phyloP scores from a whole-genome alignment of 371 early-diverging fungal genomes.

The Haplosporangium sp. region DNA sequence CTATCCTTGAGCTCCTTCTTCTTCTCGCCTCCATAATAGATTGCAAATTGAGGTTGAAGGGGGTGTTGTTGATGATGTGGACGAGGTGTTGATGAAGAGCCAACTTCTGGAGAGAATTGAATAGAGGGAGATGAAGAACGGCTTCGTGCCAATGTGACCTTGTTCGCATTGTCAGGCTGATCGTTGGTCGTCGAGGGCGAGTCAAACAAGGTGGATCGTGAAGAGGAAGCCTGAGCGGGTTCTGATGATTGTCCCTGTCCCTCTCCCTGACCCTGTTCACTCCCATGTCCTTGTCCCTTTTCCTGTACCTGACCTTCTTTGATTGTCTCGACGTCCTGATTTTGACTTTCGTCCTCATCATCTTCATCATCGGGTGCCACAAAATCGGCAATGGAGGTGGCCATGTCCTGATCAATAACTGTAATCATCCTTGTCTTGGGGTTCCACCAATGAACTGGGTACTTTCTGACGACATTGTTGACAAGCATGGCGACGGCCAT shows the following conservation, averaged over 20 bases:
- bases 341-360: not conserved
- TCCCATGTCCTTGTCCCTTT: not conserved
- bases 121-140: not conserved
- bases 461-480: slow-evolving; percentile 75
- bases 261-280: not conserved
- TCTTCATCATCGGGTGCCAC: slow-evolving; percentile 11
- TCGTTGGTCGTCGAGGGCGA: not conserved
- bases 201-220: not conserved
- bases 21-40: slow-evolving; percentile 43
- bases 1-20: slow-evolving; percentile 24
- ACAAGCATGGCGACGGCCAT: slow-evolving; percentile 69
- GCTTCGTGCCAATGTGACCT: not conserved
- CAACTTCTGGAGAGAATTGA: not conserved
- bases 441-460: slow-evolving; percentile 77
- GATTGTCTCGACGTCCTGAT: not conserved
- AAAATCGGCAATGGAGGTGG: slow-evolving; percentile 40
- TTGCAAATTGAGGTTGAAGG: slow-evolving; percentile 18
- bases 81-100: not conserved
- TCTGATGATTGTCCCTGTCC: not conserved
- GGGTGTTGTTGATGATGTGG: slow-evolving; percentile 6
- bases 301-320: not conserved
- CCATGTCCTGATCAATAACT: slow-evolving; percentile 42
- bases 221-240: not conserved
- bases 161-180: not conserved
- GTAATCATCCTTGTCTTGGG: slow-evolving; percentile 28